Evolutionary conservation across 73 alveolate genomes (phyloP), one percentile per base, ranked within the genome.

Genomic region (Blepharisma japonicum): DNA sequence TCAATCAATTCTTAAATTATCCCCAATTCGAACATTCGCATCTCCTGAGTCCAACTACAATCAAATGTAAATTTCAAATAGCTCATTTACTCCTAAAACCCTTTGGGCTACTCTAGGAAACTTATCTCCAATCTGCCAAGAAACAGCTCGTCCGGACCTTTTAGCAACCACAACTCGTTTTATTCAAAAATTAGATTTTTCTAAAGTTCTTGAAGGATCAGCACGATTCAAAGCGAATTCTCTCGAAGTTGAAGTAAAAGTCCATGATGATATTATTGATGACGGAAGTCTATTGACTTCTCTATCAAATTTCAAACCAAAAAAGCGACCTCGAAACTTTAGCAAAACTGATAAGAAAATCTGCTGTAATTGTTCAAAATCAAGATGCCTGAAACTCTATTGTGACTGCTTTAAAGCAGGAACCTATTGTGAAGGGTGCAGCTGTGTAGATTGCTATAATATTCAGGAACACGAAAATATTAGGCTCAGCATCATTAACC

Each of bases 331-430:
- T 61, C 74, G 74, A 25, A 0, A 61, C 14, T n/a, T 9, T 0
- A 20, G 47, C 18, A 25, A 14, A 5, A 61, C 11, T 61, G 50
- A 61, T 14, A 88, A 71, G 45, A 55, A 56, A 38, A 86, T 74
- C 66, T 77, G 77, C 21, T 87, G 94, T 74, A 87, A 87, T 48
- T 87, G 94, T 77, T 78, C 79, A 82, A 87, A 87, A 48, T 87
- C 94, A 8, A 78, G 68, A 51, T 87, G 94, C 72, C 81, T 87
- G 20, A 87, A 87, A 70, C 89, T 87, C 39, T 87, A 87, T 49
- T 87, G 94, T 32, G 94, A 87, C 81, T 87, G 94, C 80, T 87
- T 87, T 55, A 80, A 83, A 18, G 82, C 86, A 42, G 90, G 90
- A 6, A 81, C 68, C 38, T 83, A 81, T 45, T 87, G 94, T 71